Conservation (phyloP, 495 filamentous ascomycete species). For the Xylaria castorea region DNA sequence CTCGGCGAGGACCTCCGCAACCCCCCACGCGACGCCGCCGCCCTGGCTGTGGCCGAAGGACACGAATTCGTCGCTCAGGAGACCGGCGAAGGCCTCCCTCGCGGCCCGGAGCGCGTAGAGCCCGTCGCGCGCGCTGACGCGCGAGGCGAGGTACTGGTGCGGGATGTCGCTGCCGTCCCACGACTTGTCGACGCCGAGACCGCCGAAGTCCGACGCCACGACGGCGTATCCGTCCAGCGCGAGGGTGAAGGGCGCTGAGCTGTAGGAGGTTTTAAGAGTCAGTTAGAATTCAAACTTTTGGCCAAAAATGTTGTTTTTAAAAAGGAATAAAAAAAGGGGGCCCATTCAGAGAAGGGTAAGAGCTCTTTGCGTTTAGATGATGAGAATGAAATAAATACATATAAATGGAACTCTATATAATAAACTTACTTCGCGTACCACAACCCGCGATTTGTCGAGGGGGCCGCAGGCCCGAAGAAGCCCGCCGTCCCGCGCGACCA, state of each 20-base stretch:
- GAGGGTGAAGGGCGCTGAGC: constrained; percentile 50
- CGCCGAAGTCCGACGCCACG: constrained; percentile 63
- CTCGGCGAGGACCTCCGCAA: constrained; percentile 48
- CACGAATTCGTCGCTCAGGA: constrained; percentile 48
- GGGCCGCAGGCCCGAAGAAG: constrained; percentile 49
- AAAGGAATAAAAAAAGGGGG: no score
- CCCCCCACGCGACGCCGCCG: constrained; percentile 53
- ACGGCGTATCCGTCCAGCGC: constrained; percentile 60
- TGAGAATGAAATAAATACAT: no score
- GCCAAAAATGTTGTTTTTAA: no score
- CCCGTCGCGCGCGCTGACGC: constrained; percentile 51
- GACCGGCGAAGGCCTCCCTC: constrained; percentile 46
- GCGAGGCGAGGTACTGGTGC: constrained; percentile 51
- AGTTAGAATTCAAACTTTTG: neutral
- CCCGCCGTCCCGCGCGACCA: constrained; percentile 64
- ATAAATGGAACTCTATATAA: no score
- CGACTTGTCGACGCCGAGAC: constrained; percentile 54
- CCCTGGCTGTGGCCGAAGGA: constrained; percentile 59
- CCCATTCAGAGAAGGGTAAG: no score
- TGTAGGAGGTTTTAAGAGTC: neutral
- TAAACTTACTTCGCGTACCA: constrained; percentile 46
- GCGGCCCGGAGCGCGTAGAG: constrained; percentile 54
- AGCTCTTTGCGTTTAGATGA: no score
- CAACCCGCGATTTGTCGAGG: constrained; percentile 54
- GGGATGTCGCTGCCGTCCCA: constrained; percentile 44